Evolutionary conservation across 306 rosid species (phyloP), one percentile per base, ranked within the genome.

Genomic region (Pterocarpus macrocarpus): DNA sequence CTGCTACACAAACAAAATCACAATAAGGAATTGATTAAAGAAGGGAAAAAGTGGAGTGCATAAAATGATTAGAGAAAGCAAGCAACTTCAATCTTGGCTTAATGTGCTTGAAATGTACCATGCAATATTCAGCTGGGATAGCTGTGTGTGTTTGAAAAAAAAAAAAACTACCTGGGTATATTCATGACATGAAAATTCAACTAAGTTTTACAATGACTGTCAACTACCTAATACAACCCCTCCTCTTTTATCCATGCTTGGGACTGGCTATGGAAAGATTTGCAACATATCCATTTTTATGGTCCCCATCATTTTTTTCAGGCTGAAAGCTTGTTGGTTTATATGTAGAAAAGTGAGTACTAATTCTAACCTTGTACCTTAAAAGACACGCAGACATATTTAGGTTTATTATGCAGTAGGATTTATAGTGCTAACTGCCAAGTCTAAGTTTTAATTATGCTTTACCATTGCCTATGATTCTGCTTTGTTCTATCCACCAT

Each of bases 401-500:
- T 1, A 7, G 56, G 58, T 4, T 68, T 32, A 16, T 78, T 11
- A 5, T 32, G 10, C 76, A 15, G 12, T 41, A 41, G 34, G 65
- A 16, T 50, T 52, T 49, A 59, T 15, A 69, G 28, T 69, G 64
- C 22, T n/a, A 49, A 61, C 44, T 49, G 55, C 22, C 22, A 49
- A 47, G 56, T 61, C 45, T 2, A 39, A 55, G 39, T 38, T 28
- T 39, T 38, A 5, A 57, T 6, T 53, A 71, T 32, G 28, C 41
- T 28, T n/a, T 16, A 12, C 14, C 49, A 32, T 7, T 41, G 28
- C 14, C 44, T 16, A 12, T 57, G 45, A 9, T 57, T 74, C 43
- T 56, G 17, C 49, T 30, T 43, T 30, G 15, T 47, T 74, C 59
- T 36, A 33, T 65, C 52, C 38, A 72, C 49, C 61, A 55, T 64